Evolutionary conservation across 1,284 basidiomycete genomes (phyloP), one percentile per base, ranked within the genome.

Genomic region (Trichosporon coremiiforme): DNA sequence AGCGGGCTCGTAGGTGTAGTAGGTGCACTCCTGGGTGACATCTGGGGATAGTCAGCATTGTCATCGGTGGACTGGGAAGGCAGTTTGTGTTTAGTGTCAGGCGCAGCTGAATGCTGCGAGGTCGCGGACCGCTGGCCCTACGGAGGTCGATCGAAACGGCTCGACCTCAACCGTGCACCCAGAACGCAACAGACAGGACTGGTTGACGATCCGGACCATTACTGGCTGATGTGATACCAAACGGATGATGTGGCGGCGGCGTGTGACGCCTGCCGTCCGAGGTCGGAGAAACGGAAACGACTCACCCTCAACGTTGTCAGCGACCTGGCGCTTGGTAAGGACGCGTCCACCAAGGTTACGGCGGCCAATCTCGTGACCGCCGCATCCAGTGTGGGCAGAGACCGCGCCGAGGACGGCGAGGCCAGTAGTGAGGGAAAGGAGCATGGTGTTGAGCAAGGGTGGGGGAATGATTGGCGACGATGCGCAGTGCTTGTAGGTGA

Each of bases 1-100:
- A 0, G 79, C 75, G 20, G 77, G 78, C 9, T 72, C 66, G 74
- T 83, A 82, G 4, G 75, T 76, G 76, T 84, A 84, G 20, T 70
- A 71, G 0, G 74, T 70, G 68, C 81, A 83, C 72, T 78, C 57
- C 25, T 62, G 62, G 47, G 66, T 35, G 31, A 67, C 69, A 50
- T 70, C 69, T 70, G 66, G 1, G 7, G 2, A 55, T 63, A 1
- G 64, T 66, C 31, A 66, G 68, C 62, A 15, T 17, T 15, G 25
- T 22, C 7, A 22, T 13, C 33, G n/a, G 10, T 13, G 2, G n/a
- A 38, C 29, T 3, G 10, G 17, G 33, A 13, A 36, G 25, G 15
- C 45, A n/a, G 9, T 15, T 13, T 10, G 12, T 20, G 50, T 13
- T 22, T 4, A 13, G 38, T 22, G 10, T 53, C 50, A 53, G 17